Conservation (phyloP, 1,284 basidiomycete species). For the Malassezia sympodialis region DNA sequence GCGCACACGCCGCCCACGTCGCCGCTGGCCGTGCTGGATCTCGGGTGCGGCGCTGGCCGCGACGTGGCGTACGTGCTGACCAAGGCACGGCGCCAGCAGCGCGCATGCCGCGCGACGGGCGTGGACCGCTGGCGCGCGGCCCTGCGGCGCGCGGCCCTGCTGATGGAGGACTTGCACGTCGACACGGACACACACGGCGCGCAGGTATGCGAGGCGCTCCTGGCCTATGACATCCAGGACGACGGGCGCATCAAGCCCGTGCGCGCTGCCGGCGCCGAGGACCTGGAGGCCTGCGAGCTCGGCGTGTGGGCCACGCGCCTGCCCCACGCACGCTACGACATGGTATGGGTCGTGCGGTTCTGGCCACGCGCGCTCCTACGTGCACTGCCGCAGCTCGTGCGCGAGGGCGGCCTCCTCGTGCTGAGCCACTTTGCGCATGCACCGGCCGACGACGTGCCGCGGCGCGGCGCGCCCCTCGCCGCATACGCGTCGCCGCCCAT, state of each 20-base stretch:
- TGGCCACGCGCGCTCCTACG: slow-evolving; percentile 8
- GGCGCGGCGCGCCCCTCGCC: neutral
- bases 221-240: neutral
- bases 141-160: slow-evolving; percentile 5
- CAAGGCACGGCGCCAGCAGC: neutral
- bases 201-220: slow-evolving; percentile 1
- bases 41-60: slow-evolving; percentile 18
- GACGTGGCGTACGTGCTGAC: slow-evolving; percentile 9
- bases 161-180: slow-evolving; percentile 4
- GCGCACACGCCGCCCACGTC: neutral
- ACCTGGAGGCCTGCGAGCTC: neutral
- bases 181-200: neutral
- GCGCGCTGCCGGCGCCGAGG: neutral
- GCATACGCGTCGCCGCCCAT: slow-evolving; percentile 11
- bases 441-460: neutral
- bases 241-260: neutral
- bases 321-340: slow-evolving; percentile 4
- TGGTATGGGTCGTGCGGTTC: slow-evolving; percentile 13
- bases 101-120: slow-evolving; percentile 3
- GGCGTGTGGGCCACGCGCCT: neutral
- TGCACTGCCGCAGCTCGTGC: neutral
- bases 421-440: slow-evolving; percentile 19
- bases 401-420: slow-evolving; percentile 4
- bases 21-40: slow-evolving; percentile 2
- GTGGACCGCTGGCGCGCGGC: slow-evolving; percentile 17